Evolutionary conservation across 2,329 filamentous ascomycete species (phyloP), one percentile per base, ranked within the genome.

Genomic region (Diaporthe aspalathi): DNA sequence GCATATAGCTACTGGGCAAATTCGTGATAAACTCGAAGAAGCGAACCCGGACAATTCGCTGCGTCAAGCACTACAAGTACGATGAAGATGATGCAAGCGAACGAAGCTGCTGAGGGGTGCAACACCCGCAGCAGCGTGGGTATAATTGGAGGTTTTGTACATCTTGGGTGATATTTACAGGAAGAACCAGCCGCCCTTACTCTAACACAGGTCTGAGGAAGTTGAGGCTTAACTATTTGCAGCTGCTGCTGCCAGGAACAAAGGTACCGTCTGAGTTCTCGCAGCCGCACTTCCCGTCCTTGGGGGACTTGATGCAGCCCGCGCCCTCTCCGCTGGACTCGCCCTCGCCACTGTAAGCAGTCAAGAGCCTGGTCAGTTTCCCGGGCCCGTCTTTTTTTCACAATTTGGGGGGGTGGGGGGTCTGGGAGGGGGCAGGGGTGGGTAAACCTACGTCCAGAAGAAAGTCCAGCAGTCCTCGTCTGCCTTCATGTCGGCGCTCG

Each of bases 401-500:
- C 2, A 27, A 0, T 5, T 40, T 6, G 9, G 4, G 1, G 17
- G 16, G 14, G 9, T 1, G 16, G 22, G 2, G 14, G 7, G n/a
- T n/a, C 3, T 11, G 8, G n/a, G 20, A 4, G 20, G 7, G 11
- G 8, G 5, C 29, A 12, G 3, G 5, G 12, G 1, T 5, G 1
- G 11, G n/a, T 20, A 20, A 27, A 70, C 68, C 17, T 17, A 73
- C n/a, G 76, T 77, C 80, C 81, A 82, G 73, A 80, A 82, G 74
- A 84, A 84, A 1, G 81, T 81, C 83, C 83, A 84, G 74, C 76
- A 83, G 72, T 83, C 81, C 0, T 74, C 75, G 22, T 79, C 74
- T 52, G 70, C 75, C 45, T 75, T 76, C 74, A 83, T 73, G 8
- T 79, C 75, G 3, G 74, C 73, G 12, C 69, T 75, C 0, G 77